Base-by-base conservation (phyloP, 129 eudicot species). In the Chrysanthemum makinoi region DNA sequence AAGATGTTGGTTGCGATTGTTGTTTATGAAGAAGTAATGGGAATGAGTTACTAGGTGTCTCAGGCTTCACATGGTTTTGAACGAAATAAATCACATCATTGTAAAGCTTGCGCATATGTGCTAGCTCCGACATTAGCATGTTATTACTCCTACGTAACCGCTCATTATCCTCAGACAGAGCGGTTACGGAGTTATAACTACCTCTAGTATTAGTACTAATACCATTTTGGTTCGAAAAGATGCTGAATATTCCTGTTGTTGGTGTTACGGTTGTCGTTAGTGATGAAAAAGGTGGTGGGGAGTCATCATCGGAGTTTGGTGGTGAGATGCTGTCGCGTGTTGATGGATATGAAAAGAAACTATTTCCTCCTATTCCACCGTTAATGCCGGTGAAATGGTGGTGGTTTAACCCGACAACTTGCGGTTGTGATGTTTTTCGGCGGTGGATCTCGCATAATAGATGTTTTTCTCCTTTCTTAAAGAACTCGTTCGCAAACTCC, bases 401-500 rank as follows among this genome's bases (percentile, higher is more conserved):
- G 83, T 84, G 89, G 83, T 81, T 79, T 46, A 75, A 17, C 9
- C 84, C 75, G 15, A 80, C 76, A 28, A 7, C 46, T 39, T 86
- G 93, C 9, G 97, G 88, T 47, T 84, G 95, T 58, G 90, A 72
- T 62, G 98, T 93, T 75, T 85, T 89, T 66, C 98, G 81, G 56
- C 98, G 88, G 83, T 93, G 96, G 81, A 93, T 93, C 86, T 93
- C 98, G 54, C 98, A 87, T 43, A 93, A 73, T 68, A 89, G 72
- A 66, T 93, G 96, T 51, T 89, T 93, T 73, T 89, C 95, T 8
- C 98, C 98, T 64, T 84, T 93, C 64, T 83, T 89, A 80, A 93
- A 93, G 73, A 61, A 89, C 73, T 93, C 95, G 46, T 93, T 93
- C 0, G 98, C 98, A 54, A 93, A 93, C 82, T 93, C 98, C 98